Conservation (phyloP, 2,329 filamentous ascomycete genomes). For the Trichoderma sp. region DNA sequence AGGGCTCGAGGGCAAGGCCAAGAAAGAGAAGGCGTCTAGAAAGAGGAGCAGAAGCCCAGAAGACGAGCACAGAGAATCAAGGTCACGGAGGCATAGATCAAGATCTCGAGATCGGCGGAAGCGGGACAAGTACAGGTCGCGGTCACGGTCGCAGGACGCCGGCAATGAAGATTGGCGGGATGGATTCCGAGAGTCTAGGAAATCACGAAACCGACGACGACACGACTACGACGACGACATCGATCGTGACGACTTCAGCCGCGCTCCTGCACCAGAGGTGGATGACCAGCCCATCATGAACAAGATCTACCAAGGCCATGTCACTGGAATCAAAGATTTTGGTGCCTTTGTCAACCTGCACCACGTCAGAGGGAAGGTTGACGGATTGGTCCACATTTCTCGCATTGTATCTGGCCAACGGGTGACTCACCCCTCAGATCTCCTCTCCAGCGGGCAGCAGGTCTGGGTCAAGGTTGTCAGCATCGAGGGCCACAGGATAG, state of each 20-base stretch:
- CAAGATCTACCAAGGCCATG: conserved; percentile 88
- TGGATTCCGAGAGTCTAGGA: conserved; percentile 34
- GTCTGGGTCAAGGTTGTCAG: conserved; percentile 94
- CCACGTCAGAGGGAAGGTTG: conserved; percentile 82
- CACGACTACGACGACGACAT: conserved; percentile 40
- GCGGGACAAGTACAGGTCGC: conserved; percentile 34
- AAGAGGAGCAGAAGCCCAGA: conserved; percentile 63
- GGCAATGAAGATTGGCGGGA: conserved; percentile 51
- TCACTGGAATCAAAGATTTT: conserved; percentile 93
- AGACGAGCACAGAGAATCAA: conserved; percentile 47
- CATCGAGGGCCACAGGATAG: conserved; percentile 78
- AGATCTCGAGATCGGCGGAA: conserved; percentile 45
- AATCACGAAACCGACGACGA: conserved; percentile 41
- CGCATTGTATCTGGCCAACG: conserved; percentile 81
- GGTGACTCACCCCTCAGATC: conserved; percentile 88
- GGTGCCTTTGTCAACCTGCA: conserved; percentile 93
- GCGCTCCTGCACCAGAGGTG: conserved; percentile 69
- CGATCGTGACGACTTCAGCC: conserved; percentile 61
- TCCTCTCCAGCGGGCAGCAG: conserved; percentile 75
- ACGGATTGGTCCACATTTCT: conserved; percentile 92
- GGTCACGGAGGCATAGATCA: conserved; percentile 43
- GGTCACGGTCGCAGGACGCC: conserved; percentile 43
- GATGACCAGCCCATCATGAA: conserved; percentile 79
- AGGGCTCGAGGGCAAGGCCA: conserved; percentile 70
- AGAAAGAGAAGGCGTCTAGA: conserved; percentile 49